Base-by-base conservation (phyloP, 345 rosid species). In the Mangifera indica region DNA sequence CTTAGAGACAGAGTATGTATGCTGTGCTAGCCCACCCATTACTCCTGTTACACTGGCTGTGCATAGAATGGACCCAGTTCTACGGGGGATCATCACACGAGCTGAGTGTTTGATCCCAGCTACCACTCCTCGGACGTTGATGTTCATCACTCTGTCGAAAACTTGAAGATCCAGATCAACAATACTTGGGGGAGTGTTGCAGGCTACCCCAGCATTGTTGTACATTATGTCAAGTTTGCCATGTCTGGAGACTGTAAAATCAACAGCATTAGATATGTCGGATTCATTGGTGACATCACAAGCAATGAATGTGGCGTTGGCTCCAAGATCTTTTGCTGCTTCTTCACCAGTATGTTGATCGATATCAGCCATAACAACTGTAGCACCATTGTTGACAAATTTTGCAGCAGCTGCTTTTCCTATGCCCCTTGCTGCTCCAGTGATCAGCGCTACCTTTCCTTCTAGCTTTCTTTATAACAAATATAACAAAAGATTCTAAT, bases 351-450 rank as follows among this genome's bases (percentile, higher is more conserved):
- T 76, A 66, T 83, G 77, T 1, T 69, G 84, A 74, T 87, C 86
- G 71, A 90, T 77, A 76, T 93, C 96, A 46, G 96, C 96, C 49
- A 93, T 79, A 67, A 91, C 71, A 25, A 93, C 98, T 76, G 80
- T 90, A 70, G 97, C 96, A 42, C 98, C 97, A 62, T 90, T 82
- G 53, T 79, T 70, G 72, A 90, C 78, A 73, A 93, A 93, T 46
- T 81, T 85, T 21, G 76, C 71, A 7, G 98, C 92, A 2, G 98
- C 81, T 21, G 86, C 96, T 81, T 85, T 88, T 26, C 98, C 98
- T 37, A 93, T 86, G 55, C 97, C 97, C 65, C 87, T 85, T 51
- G 97, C 98, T 74, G 88, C 97, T 73, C 98, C 98, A 6, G 98
- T 91, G 61, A 93, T 87, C 25, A 91, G 70, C 0, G 97, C 98